Evolutionary conservation across 2,329 filamentous ascomycete species (phyloP).

Genomic region (Tetracladium maxilliforme): DNA sequence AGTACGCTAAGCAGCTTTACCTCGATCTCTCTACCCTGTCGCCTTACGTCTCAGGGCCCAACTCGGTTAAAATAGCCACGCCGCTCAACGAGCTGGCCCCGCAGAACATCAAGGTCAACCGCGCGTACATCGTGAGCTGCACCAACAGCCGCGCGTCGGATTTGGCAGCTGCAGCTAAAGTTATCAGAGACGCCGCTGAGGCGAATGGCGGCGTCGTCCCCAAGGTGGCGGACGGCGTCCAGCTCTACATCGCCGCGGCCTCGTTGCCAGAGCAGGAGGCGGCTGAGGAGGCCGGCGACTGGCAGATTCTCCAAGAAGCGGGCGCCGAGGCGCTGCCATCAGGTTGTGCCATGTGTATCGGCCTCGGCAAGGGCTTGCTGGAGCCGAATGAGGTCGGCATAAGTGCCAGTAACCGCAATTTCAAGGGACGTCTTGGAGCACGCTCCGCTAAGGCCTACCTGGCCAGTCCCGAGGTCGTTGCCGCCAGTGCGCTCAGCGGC

Average conservation of each 20-base stretch:
- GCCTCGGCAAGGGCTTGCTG: conserved; percentile 61
- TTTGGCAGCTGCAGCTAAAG: conserved; percentile 64
- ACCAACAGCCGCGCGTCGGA: conserved; percentile 78
- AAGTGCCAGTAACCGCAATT: conserved; percentile 73
- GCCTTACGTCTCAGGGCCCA: conserved; percentile 75
- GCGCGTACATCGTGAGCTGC: conserved; percentile 79
- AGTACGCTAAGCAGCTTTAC: conserved; percentile 72
- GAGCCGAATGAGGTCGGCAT: conserved; percentile 82
- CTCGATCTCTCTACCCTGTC: conserved; percentile 72
- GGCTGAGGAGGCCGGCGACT: conserved; percentile 71
- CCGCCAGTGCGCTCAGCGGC: conserved; percentile 67
- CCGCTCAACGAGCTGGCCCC: conserved; percentile 60
- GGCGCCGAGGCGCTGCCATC: conserved; percentile 60
- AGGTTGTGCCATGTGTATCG: conserved; percentile 77
- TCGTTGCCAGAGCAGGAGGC: conserved; percentile 62
- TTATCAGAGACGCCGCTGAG: conserved; percentile 64
- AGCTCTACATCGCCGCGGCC: conserved; percentile 83
- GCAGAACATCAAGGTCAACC: conserved; percentile 64
- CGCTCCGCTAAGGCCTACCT: conserved; percentile 73
- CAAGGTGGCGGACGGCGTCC: conserved; percentile 60
- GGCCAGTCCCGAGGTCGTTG: conserved; percentile 79
- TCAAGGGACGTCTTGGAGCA: conserved; percentile 80
- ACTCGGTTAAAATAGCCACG: conserved; percentile 78
- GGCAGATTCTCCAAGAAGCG: conserved; percentile 68
- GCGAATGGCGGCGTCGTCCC: conserved; percentile 44